Conservation (phyloP, 805 yeast genomes). For the Nadsonia fulvescens region DNA sequence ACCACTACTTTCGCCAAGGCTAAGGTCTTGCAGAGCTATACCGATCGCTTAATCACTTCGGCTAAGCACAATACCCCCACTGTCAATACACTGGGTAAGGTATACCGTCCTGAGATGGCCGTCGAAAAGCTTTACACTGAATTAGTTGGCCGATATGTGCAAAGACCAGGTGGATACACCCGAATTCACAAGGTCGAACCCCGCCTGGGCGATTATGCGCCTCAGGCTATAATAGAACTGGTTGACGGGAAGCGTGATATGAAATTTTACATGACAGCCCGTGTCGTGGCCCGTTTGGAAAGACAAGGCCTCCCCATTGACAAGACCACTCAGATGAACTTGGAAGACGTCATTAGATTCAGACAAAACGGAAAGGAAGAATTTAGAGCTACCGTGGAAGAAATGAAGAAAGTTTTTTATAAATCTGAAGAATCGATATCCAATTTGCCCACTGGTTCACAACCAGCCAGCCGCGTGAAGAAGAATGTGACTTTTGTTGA, state of each 20-base stretch:
- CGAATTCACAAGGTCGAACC: constrained; percentile 72
- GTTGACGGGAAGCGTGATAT: constrained; percentile 62
- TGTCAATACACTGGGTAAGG: constrained; percentile 20
- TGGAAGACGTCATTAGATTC: constrained; percentile 28
- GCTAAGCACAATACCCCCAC: constrained; percentile 23
- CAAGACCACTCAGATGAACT: constrained; percentile 36
- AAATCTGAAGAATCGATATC: constrained; percentile 5
- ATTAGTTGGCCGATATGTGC: constrained; percentile 42
- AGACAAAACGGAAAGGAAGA: constrained; percentile 32
- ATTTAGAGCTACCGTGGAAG: constrained; percentile 47
- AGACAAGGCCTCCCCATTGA: constrained; percentile 38
- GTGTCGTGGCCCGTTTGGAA: constrained; percentile 66
- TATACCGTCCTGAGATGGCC: constrained; percentile 30
- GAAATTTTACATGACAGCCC: constrained; percentile 62
- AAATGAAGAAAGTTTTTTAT: constrained; percentile 30
- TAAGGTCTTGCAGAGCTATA: constrained; percentile 43
- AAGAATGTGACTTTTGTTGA: too few species aligned
- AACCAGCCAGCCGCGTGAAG: too few species aligned
- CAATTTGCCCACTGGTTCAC: too few species aligned
- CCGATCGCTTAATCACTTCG: constrained; percentile 44
- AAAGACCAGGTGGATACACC: constrained; percentile 67
- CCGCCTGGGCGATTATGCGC: constrained; percentile 76
- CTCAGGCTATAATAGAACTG: constrained; percentile 72
- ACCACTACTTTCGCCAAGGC: constrained; percentile 64
- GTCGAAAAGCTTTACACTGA: constrained; percentile 52